These are phyloP conservation scores for Pyrenophora teres DNA, from an alignment of 2,329 filamentous ascomycete genomes.

Conservation along the genomic window DNA sequence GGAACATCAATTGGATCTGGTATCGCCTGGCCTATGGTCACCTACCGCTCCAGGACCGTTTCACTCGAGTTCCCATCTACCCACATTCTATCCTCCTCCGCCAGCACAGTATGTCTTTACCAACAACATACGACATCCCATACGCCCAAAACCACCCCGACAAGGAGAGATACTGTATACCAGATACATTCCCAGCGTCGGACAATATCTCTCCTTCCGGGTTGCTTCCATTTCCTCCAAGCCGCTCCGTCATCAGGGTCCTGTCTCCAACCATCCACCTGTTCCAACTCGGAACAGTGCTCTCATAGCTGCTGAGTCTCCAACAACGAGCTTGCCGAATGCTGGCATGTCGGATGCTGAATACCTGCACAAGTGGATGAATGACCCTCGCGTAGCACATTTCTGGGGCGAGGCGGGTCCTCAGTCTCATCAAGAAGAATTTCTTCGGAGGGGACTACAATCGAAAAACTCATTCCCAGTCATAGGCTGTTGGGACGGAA, in stretches of 20 bases:
- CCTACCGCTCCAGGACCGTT: slow-evolving; percentile 67
- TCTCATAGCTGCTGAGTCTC: slow-evolving; percentile 57
- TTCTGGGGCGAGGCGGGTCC: slow-evolving; percentile 77
- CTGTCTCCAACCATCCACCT: slow-evolving; percentile 41
- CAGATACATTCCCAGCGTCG: slow-evolving; percentile 79
- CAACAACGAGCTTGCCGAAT: slow-evolving; percentile 30
- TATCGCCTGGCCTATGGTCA: slow-evolving; percentile 46
- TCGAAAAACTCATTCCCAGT: slow-evolving; percentile 82
- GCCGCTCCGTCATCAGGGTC: slow-evolving; percentile 68
- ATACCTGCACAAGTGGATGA: slow-evolving; percentile 86
- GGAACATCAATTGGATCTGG: slow-evolving; percentile 37
- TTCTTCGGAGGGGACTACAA: slow-evolving; percentile 68
- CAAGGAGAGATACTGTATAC: slow-evolving; percentile 93
- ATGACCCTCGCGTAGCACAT: slow-evolving; percentile 77
- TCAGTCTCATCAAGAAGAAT: slow-evolving; percentile 63
- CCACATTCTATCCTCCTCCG: slow-evolving; percentile 86
- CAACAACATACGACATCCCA: slow-evolving; percentile 78
- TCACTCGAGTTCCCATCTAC: slow-evolving; percentile 79
- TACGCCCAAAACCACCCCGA: slow-evolving; percentile 83
- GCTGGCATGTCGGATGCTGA: slow-evolving; percentile 61
- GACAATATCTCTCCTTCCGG: slow-evolving; percentile 86
- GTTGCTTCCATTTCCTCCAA: slow-evolving; percentile 72
- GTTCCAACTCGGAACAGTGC: slow-evolving; percentile 39
- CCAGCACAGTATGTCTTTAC: slow-evolving; percentile 82
- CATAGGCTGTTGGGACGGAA: slow-evolving; percentile 91